Evolutionary conservation across 225 moss, liverwort and hornwort species (phyloP).

Genomic region (Pleurozium schreberi): DNA sequence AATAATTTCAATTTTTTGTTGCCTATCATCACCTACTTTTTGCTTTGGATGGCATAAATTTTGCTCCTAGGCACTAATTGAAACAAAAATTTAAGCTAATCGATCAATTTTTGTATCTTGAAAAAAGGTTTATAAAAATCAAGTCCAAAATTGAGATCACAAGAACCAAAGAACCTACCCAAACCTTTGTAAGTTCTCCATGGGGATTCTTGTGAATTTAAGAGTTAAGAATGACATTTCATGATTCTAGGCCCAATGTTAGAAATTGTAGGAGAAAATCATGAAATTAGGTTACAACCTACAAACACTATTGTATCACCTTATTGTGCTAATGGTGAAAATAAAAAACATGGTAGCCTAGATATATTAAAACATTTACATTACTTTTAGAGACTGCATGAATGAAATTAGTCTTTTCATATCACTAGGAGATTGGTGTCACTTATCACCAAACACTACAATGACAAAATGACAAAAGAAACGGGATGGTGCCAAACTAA

Average conservation of each 20-base stretch:
- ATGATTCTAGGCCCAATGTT: background rate
- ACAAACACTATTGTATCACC: background rate
- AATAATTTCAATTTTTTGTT: background rate
- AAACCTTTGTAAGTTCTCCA: background rate
- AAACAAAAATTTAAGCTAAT: no score
- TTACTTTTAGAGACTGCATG: background rate
- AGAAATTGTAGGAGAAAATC: background rate
- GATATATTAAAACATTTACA: background rate
- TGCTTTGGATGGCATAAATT: background rate
- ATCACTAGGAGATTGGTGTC: background rate
- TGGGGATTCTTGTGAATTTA: background rate
- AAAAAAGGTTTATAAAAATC: no score
- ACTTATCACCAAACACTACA: background rate
- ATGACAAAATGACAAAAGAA: background rate
- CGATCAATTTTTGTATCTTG: no score
- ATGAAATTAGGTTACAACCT: background rate
- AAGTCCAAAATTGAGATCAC: background rate
- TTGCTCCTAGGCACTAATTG: background rate
- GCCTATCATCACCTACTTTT: background rate
- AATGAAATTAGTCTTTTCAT: background rate
- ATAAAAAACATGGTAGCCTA: background rate
- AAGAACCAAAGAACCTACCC: background rate
- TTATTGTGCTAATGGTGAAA: background rate
- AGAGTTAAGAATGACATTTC: background rate
- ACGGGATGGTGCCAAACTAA: background rate